Conservation (phyloP, 768 basidiomycete genomes). For the Auriscalpium vulgare region DNA sequence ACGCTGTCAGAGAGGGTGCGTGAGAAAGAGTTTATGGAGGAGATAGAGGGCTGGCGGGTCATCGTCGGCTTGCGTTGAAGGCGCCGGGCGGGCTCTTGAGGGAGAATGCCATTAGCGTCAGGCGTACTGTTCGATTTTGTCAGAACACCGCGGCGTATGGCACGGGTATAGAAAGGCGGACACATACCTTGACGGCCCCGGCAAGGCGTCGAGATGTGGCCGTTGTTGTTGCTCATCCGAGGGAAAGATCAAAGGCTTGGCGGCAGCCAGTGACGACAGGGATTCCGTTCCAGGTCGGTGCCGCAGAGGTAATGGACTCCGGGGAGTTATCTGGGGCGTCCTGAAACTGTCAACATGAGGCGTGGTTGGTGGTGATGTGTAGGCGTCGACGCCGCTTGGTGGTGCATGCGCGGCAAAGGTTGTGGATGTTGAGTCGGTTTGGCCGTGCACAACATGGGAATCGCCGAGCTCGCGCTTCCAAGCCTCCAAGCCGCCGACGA, state of each 20-base stretch:
- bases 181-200: slow-evolving; percentile 36
- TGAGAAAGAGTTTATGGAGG: slow-evolving; percentile 5
- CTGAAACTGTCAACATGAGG: background rate
- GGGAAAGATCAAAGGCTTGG: no score
- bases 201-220: slow-evolving; percentile 1
- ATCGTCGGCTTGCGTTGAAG: slow-evolving; percentile 16
- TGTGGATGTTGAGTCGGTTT: background rate
- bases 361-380: background rate
- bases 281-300: slow-evolving; percentile 10
- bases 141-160: background rate
- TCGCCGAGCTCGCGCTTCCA: slow-evolving; percentile 62
- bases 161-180: background rate
- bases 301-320: slow-evolving; percentile 8
- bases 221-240: background rate
- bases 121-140: slow-evolving; percentile 2
- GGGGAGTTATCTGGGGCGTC: slow-evolving; percentile 1
- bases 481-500: slow-evolving; percentile 77
- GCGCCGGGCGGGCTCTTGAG: slow-evolving; percentile 10
- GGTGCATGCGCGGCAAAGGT: background rate
- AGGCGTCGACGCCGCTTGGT: background rate
- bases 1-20: slow-evolving; percentile 15
- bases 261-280: no score
- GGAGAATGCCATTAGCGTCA: slow-evolving; percentile 5
- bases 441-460: slow-evolving; percentile 23
- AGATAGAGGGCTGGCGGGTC: slow-evolving; percentile 9